These are phyloP conservation scores for Blastobotrys raffinosifermentans DNA, from an alignment of 1,139 yeast species.

Conservation along the genomic window DNA sequence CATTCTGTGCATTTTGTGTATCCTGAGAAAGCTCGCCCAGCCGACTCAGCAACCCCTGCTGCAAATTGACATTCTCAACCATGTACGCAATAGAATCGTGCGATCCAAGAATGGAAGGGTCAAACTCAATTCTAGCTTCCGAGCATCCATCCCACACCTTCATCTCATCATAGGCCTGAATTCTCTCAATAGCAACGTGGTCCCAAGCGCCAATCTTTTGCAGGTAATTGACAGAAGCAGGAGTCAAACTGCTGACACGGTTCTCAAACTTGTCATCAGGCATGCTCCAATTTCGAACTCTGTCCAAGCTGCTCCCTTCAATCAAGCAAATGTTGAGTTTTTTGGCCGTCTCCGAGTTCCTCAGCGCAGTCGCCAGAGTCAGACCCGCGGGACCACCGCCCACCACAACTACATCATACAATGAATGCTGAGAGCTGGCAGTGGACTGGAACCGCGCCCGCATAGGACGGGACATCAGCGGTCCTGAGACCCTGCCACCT, in stretches of 20 bases:
- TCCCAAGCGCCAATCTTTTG: constrained; percentile 72
- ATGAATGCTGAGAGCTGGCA: not conserved
- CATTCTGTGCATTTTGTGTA: constrained; percentile 9
- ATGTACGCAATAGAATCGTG: constrained; percentile 57
- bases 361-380: constrained; percentile 71
- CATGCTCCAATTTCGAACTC: constrained; percentile 50
- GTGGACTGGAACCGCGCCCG: not conserved
- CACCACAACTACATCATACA: constrained; percentile 68
- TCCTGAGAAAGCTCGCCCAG: constrained; percentile 52
- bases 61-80: constrained; percentile 85
- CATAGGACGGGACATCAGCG: not conserved
- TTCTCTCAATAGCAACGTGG: constrained; percentile 58
- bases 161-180: constrained; percentile 74
- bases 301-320: constrained; percentile 61
- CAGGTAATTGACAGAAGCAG: constrained; percentile 64
- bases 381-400: constrained; percentile 99
- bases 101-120: constrained; percentile 38
- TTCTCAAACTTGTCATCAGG: constrained; percentile 60
- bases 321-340: constrained; percentile 60
- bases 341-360: constrained; percentile 56
- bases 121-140: constrained; percentile 66
- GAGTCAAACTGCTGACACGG: constrained; percentile 81
- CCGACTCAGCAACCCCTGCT: constrained; percentile 55
- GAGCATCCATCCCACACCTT: constrained; percentile 82
- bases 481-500: not conserved